Conservation (phyloP, 257 asterid genomes). For the Salvia hispanica region DNA sequence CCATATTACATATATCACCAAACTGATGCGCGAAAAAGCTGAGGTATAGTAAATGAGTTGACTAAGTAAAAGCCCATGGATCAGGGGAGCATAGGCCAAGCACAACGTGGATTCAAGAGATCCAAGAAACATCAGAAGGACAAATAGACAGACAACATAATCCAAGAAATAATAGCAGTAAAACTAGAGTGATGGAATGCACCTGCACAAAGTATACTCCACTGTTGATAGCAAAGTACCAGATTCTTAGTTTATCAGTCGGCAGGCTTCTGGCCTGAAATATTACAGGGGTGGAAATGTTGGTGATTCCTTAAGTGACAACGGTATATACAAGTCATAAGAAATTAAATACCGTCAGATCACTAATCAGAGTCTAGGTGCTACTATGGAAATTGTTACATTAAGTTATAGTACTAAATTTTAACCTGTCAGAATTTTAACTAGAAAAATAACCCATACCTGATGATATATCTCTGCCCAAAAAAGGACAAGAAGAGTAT, state of each 20-base stretch:
- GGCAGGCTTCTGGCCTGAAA: constrained; percentile 94
- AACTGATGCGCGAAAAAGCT: constrained; percentile 3
- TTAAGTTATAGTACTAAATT: not conserved
- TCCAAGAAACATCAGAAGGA: constrained; percentile 18
- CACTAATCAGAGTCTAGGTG: constrained; percentile 9
- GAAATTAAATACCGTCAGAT: constrained; percentile 26
- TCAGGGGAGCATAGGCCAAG: constrained; percentile 20
- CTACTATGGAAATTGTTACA: constrained; percentile 15
- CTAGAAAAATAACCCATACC: constrained; percentile 48
- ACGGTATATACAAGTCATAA: constrained; percentile 30
- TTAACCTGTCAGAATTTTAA: constrained; percentile 2
- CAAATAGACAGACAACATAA: not conserved
- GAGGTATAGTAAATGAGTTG: constrained; percentile 14
- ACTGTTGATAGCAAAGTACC: constrained; percentile 62
- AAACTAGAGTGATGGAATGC: constrained; percentile 29
- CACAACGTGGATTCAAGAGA: constrained; percentile 9
- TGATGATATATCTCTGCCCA: constrained; percentile 99
- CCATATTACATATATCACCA: constrained; percentile 18
- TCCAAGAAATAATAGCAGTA: constrained; percentile 27
- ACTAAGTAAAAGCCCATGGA: constrained; percentile 13
- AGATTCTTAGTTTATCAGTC: constrained; percentile 78
- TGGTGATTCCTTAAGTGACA: constrained; percentile 28
- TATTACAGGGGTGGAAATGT: constrained; percentile 36
- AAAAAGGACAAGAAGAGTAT: constrained; percentile 83
- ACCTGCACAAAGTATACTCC: constrained; percentile 87